These are phyloP conservation scores for Talaromyces albobiverticillius DNA, from an alignment of 2,329 filamentous ascomycete genomes.

Conservation along the genomic window DNA sequence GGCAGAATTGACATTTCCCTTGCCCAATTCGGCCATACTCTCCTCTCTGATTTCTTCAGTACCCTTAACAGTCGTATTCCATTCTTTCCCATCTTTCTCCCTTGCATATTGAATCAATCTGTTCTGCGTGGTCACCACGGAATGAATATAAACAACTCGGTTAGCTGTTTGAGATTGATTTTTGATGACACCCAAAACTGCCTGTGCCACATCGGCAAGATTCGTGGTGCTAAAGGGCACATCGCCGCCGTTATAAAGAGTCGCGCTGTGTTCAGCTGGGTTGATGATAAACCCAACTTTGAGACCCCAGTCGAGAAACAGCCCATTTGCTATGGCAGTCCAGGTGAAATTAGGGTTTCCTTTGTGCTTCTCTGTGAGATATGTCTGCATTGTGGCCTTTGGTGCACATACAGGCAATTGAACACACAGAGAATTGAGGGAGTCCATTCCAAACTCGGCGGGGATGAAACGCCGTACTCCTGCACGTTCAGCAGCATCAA, in stretches of 20 bases:
- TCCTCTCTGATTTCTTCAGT: constrained; percentile 21
- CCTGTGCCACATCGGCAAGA: constrained; percentile 46
- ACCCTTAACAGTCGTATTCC: not conserved
- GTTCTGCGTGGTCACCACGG: constrained; percentile 46
- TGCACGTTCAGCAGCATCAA: constrained; percentile 30
- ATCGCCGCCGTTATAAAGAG: constrained; percentile 53
- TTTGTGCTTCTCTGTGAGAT: constrained; percentile 22
- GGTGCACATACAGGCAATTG: constrained; percentile 29
- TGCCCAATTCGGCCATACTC: constrained; percentile 24
- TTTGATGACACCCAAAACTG: constrained; percentile 48
- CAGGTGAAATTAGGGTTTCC: constrained; percentile 27
- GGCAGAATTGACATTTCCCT: constrained; percentile 16
- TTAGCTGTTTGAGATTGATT: constrained; percentile 56
- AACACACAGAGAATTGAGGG: constrained; percentile 21
- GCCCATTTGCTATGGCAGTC: constrained; percentile 28
- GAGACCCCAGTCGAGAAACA: constrained; percentile 35
- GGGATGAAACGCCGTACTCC: constrained; percentile 32
- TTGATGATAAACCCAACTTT: constrained; percentile 45
- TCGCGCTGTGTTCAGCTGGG: constrained; percentile 39
- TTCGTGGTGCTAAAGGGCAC: constrained; percentile 48
- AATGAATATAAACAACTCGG: constrained; percentile 46
- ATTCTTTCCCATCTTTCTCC: not conserved
- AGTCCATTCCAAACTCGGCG: constrained; percentile 36
- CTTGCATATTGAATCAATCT: constrained; percentile 21
- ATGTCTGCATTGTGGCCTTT: constrained; percentile 29